A percentile compares a stretch with the other conserved stretches of the same genome.
Evolutionary conservation across 208 protist genomes (phyloP).

Genomic region (Leishmania braziliensis): DNA sequence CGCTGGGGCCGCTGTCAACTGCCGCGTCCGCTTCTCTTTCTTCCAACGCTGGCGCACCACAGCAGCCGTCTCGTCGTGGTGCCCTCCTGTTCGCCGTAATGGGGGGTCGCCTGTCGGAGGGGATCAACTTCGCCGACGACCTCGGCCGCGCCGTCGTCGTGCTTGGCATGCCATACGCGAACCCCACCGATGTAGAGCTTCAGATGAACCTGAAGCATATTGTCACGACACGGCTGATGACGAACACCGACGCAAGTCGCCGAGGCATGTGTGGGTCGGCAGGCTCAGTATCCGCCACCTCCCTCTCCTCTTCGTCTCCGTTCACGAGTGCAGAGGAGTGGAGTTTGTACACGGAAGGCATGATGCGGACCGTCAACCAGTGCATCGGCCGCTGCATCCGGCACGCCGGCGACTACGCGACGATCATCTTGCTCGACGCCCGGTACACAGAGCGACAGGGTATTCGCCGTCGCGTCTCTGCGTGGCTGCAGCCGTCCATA

Average conservation of each 20-base stretch:
- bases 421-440: constrained; percentile 92
- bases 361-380: constrained; percentile 97
- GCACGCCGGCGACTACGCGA: constrained; percentile 93
- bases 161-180: constrained; percentile 97
- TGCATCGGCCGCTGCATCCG: constrained; percentile 96
- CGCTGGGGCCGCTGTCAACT: not conserved
- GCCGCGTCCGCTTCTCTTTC: not conserved
- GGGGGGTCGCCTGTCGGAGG: constrained; percentile 97
- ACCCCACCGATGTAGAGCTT: constrained; percentile 89
- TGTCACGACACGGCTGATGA: constrained; percentile 30
- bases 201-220: constrained; percentile 86
- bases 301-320: not conserved
- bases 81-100: constrained; percentile 95
- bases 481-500: constrained; percentile 78
- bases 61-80: constrained; percentile 38
- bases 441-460: constrained; percentile 75
- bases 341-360: constrained; percentile 91
- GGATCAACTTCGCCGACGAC: constrained; percentile 98
- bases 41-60: not conserved
- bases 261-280: not conserved
- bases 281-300: not conserved
- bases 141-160: constrained; percentile 94
- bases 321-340: constrained; percentile 58
- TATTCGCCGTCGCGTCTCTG: constrained; percentile 47
- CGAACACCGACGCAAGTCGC: not conserved